Percentiles rank a stretch among this genome's conserved stretches.
Evolutionary conservation across 257 asterid species (phyloP).

Genomic region (Orobanche coerulescens): DNA sequence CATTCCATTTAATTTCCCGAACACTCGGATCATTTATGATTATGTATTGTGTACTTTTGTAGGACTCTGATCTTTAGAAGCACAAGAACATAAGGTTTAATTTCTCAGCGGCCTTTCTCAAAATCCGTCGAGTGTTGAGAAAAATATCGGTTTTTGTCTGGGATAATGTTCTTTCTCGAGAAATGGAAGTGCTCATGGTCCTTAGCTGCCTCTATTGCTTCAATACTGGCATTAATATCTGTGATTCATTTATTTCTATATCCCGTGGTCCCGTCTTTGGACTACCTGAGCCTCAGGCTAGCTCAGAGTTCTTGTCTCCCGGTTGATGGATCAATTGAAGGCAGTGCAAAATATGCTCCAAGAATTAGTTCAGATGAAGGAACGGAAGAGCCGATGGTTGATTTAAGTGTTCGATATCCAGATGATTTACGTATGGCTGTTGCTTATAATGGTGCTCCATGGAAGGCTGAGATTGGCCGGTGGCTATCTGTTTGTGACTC

Average conservation of each 20-base stretch:
- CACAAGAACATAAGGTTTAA: slow-evolving; percentile 8
- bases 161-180: slow-evolving; percentile 71
- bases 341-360: slow-evolving; percentile 20
- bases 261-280: slow-evolving; percentile 53
- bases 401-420: slow-evolving; percentile 48
- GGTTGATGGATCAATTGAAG: slow-evolving; percentile 33
- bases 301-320: slow-evolving; percentile 39
- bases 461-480: slow-evolving; percentile 82
- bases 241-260: slow-evolving; percentile 63
- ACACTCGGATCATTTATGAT: no score
- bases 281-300: slow-evolving; percentile 43
- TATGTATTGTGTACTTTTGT: slow-evolving; percentile 8
- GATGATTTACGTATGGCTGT: slow-evolving; percentile 65
- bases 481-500: slow-evolving; percentile 84
- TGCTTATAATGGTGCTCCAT: slow-evolving; percentile 71
- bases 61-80: slow-evolving; percentile 26
- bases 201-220: slow-evolving; percentile 52
- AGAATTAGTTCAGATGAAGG: slow-evolving; percentile 22
- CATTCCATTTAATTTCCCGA: no score
- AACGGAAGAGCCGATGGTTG: slow-evolving; percentile 30
- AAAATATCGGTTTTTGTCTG: slow-evolving; percentile 13
- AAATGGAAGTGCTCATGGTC: slow-evolving; percentile 90
- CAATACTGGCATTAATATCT: slow-evolving; percentile 54
- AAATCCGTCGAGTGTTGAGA: slow-evolving; percentile 13
- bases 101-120: slow-evolving; percentile 8